A percentile compares a stretch with the other conserved stretches of the same genome.
Conservation (phyloP, 768 basidiomycete species). For the Tulasnella sp. region DNA sequence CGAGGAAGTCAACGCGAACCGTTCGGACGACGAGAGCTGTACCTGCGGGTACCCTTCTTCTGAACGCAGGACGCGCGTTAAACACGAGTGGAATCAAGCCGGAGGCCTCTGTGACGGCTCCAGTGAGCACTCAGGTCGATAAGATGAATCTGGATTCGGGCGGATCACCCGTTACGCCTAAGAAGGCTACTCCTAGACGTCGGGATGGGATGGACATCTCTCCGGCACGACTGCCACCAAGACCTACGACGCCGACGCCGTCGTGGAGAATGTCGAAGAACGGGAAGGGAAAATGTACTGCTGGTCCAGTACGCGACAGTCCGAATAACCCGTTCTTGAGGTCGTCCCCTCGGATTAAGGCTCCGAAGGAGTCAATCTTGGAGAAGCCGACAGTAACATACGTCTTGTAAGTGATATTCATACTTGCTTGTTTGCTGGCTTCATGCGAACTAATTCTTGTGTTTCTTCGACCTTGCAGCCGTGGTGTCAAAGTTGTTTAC, state of each 20-base stretch:
- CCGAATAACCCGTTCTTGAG: conserved; percentile 61
- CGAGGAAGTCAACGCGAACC: background rate
- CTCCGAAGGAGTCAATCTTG: conserved; percentile 31
- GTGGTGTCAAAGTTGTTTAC: conserved; percentile 51
- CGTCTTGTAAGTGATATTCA: conserved; percentile 52
- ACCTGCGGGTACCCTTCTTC: background rate
- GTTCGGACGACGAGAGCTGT: no score
- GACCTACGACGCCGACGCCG: conserved; percentile 5
- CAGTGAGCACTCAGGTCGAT: conserved; percentile 8
- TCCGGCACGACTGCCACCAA: background rate
- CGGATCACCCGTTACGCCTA: background rate
- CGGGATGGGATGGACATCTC: background rate
- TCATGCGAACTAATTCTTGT: background rate
- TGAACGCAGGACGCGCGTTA: background rate
- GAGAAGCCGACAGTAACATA: conserved; percentile 58
- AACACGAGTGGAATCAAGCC: background rate
- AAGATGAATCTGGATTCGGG: conserved; percentile 2
- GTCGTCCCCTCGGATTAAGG: conserved; percentile 27
- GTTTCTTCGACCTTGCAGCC: conserved; percentile 33
- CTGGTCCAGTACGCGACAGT: conserved; percentile 40
- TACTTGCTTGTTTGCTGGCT: background rate
- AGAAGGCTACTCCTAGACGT: background rate
- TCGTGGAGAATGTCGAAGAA: background rate
- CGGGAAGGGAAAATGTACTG: background rate
- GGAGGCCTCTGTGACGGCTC: background rate